Base-by-base conservation (phyloP, 371 early-diverging fungal species). In the Lichtheimia ramosa region DNA sequence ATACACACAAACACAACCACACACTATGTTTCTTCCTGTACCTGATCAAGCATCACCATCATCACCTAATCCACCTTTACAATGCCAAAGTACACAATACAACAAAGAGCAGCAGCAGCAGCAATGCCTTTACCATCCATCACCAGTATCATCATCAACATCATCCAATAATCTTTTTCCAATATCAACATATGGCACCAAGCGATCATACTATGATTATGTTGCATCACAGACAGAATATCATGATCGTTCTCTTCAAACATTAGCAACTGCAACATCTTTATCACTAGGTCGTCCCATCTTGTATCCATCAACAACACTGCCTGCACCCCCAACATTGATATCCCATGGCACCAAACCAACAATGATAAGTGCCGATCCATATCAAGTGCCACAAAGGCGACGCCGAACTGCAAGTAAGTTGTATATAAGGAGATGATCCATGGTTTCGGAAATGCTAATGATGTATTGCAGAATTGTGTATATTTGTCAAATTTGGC, bases 401-500 rank as follows among this genome's bases (percentile, higher is more conserved):
- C 48, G 74, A 61, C 57, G 66, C 20, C 61, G 70, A 54, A 41
- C 62, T 51, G 71, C 74, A 15, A 72, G 77, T 77, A 74, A 61
- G 58, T 54, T 20, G 24, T 15, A 3, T 34, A 48, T 3, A 39
- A 14, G 23, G 21, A 3, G 18, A 39, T 50, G 1, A 16, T 23
- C 16, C 12, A 10, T 34, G 34, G 10, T 34, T 12, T 24, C 21
- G 51, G n/a, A 18, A 25, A 21, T 14, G 15, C 20, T 49, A 46
- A 46, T 18, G 46, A 46, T 58, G 18, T 54, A 16, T 25, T 42
- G 15, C 59, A 77, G 79, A 79, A 42, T 65, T 81, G 1, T 75
- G 83, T 46, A 65, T 85, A 10, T 85, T 81, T 59, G 73, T 75
- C 27, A 75, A 73, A 46, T 75, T 80, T 43, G 69, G 66, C 0